These are phyloP conservation scores for Serendipita sp. DNA, from an alignment of 768 basidiomycete genomes.

Conservation along the genomic window DNA sequence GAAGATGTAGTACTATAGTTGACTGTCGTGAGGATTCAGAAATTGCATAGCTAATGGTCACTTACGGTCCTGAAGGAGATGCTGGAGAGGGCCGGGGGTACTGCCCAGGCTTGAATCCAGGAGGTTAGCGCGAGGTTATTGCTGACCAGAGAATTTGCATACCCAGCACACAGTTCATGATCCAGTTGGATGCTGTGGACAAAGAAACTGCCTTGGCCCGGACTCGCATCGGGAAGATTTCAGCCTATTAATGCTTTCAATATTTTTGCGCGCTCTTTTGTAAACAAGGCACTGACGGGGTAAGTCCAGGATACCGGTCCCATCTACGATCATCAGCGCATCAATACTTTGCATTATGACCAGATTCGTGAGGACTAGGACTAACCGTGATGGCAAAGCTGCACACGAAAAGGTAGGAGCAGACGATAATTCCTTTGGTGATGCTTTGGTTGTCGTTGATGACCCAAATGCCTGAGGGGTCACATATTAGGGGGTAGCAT, in stretches of 20 bases:
- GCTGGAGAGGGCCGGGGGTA: conserved; percentile 47
- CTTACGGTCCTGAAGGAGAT: conserved; percentile 33
- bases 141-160: conserved; percentile 7
- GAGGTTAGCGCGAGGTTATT: conserved; percentile 13
- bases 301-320: conserved; percentile 54
- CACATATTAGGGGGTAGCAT: conserved; percentile 10
- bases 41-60: conserved; percentile 19
- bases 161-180: conserved; percentile 7
- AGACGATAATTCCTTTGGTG: conserved; percentile 60
- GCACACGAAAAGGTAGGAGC: conserved; percentile 62
- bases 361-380: background rate
- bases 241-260: conserved; percentile 13
- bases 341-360: conserved; percentile 21
- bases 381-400: conserved; percentile 15
- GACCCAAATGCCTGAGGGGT: conserved; percentile 34
- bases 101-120: conserved; percentile 64
- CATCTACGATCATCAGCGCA: conserved; percentile 39
- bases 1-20: conserved; percentile 7
- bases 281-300: conserved; percentile 27
- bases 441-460: conserved; percentile 36
- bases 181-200: conserved; percentile 20
- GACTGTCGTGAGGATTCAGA: background rate
- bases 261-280: conserved; percentile 32
- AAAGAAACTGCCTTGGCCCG: conserved; percentile 44
- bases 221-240: conserved; percentile 22